Percentiles rank a stretch among this genome's conserved stretches.
phyloP scores from a whole-genome alignment of 306 rosid genomes.

The Quillaja saponaria region DNA sequence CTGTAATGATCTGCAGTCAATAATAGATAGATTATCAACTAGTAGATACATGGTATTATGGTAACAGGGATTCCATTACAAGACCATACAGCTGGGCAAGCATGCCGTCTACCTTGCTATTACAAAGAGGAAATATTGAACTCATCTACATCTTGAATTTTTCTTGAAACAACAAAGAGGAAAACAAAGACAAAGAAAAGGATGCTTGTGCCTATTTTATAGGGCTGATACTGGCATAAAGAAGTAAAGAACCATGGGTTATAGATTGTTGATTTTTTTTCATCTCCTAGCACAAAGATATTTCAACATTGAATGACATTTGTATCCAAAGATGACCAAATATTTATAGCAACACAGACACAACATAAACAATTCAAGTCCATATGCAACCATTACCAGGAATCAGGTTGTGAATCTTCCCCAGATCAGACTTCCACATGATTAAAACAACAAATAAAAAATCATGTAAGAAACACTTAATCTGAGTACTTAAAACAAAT shows the following conservation, averaged over 20 bases:
- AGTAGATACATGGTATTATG: constrained; percentile 22
- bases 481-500: constrained; percentile 7
- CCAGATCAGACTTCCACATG: constrained; percentile 92
- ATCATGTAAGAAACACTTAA: constrained; percentile 46
- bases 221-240: constrained; percentile 16
- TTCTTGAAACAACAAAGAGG: too few relatives aligned
- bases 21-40: constrained; percentile 7
- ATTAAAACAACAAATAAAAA: constrained; percentile 40
- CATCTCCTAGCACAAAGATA: too few relatives aligned
- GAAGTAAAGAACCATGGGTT: constrained; percentile 10
- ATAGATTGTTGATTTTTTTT: too few relatives aligned
- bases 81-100: constrained; percentile 26
- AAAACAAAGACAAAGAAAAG: too few relatives aligned
- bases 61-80: constrained; percentile 5
- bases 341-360: constrained; percentile 17
- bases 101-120: too few relatives aligned
- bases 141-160: too few relatives aligned
- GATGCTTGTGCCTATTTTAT: constrained; percentile 15
- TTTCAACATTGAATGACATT: too few relatives aligned
- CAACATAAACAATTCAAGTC: too few relatives aligned
- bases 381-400: constrained; percentile 71
- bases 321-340: constrained; percentile 11
- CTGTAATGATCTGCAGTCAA: too few relatives aligned
- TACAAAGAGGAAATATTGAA: too few relatives aligned
- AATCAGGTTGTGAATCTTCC: constrained; percentile 83